phyloP scores from a whole-genome alignment of 305 asterid species.

The Fraxinus dipetala region DNA sequence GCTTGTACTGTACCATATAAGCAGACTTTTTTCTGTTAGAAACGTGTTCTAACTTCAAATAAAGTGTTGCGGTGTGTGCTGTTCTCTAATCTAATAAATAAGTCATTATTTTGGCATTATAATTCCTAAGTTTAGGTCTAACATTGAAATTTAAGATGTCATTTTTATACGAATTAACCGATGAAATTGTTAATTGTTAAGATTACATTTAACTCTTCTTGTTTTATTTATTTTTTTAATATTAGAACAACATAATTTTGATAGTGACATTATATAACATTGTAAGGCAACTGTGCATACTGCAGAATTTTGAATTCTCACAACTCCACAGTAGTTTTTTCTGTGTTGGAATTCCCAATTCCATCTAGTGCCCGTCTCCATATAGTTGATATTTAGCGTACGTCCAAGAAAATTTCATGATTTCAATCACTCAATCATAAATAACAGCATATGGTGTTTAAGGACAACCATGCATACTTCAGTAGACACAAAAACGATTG shows the following conservation, averaged over 20 bases:
- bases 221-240: too few species aligned
- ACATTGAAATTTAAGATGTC: neutral
- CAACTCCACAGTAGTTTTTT: neutral
- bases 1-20: conserved; percentile 10
- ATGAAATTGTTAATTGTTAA: too few species aligned
- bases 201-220: too few species aligned
- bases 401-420: neutral
- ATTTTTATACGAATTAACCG: neutral
- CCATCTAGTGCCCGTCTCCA: neutral
- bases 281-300: neutral
- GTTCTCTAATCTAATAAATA: neutral
- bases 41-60: neutral
- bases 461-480: conserved; percentile 12
- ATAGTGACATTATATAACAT: neutral
- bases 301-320: neutral
- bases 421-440: neutral
- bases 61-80: neutral
- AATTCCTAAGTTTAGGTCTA: neutral
- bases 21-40: neutral
- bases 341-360: neutral
- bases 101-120: neutral
- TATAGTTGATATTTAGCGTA: neutral
- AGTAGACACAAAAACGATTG: conserved; percentile 62
- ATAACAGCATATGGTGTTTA: neutral
- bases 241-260: neutral